A percentile compares a stretch with the other conserved stretches of the same genome.
These are phyloP conservation scores for Neonectria faginata DNA, from an alignment of 2,329 filamentous ascomycete species.

Conservation along the genomic window DNA sequence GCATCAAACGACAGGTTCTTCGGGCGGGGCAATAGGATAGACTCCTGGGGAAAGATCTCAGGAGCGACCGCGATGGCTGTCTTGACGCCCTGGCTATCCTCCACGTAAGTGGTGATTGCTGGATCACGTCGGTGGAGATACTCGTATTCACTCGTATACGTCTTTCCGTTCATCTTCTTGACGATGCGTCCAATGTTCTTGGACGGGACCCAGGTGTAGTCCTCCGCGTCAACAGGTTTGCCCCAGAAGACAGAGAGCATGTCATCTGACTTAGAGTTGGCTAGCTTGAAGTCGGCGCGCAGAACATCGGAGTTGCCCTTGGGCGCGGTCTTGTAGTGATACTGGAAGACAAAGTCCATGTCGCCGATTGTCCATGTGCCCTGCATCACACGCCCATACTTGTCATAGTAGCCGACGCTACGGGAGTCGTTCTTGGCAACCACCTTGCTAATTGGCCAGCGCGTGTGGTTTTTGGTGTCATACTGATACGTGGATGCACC, in stretches of 20 bases:
- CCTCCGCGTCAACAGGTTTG: constrained; percentile 31
- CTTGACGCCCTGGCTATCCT: constrained; percentile 20
- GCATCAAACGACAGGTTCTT: constrained; percentile 31
- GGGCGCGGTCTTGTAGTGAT: constrained; percentile 31
- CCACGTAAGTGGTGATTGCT: constrained; percentile 21
- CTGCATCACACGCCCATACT: constrained; percentile 30
- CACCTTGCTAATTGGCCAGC: constrained; percentile 23
- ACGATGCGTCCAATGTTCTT: constrained; percentile 29
- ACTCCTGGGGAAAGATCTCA: constrained; percentile 22
- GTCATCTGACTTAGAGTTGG: constrained; percentile 10
- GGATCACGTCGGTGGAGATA: constrained; percentile 36
- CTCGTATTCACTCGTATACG: constrained; percentile 32
- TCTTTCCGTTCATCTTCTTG: constrained; percentile 23
- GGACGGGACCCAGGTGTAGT: constrained; percentile 35
- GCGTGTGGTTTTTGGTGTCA: constrained; percentile 11
- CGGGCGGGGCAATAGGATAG: constrained; percentile 12
- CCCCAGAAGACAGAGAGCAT: constrained; percentile 37
- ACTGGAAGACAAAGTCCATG: constrained; percentile 29
- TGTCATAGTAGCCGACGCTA: constrained; percentile 33
- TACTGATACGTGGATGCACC: constrained; percentile 28
- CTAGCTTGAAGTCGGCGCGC: constrained; percentile 31
- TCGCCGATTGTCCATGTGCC: constrained; percentile 26
- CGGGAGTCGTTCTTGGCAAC: constrained; percentile 10
- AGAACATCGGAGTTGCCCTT: constrained; percentile 33
- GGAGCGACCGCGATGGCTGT: constrained; percentile 29